These are phyloP conservation scores for Termitomyces sp. DNA, from an alignment of 768 basidiomycete genomes.

Conservation along the genomic window DNA sequence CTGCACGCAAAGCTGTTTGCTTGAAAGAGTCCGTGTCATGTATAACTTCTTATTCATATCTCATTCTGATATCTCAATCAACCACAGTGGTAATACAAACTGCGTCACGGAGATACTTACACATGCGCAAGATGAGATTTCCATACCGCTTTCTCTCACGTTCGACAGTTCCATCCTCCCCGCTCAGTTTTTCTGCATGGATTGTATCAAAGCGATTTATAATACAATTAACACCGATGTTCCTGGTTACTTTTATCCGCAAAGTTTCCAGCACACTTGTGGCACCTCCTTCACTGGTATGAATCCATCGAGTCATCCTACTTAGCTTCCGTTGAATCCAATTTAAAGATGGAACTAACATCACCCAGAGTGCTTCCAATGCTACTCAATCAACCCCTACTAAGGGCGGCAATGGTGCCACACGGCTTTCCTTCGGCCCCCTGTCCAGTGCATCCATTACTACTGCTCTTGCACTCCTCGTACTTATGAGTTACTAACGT, in stretches of 20 bases:
- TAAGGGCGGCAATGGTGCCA: background rate
- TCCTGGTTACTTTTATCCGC: conserved; percentile 28
- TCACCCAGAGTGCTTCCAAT: conserved; percentile 5
- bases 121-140: conserved; percentile 44
- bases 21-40: conserved; percentile 55
- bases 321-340: background rate
- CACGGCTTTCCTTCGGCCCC: background rate
- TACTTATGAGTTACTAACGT: background rate
- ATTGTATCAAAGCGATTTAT: conserved; percentile 52
- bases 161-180: conserved; percentile 17
- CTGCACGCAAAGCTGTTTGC: conserved; percentile 52
- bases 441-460: background rate
- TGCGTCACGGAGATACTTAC: conserved; percentile 59
- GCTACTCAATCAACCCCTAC: background rate
- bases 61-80: background rate
- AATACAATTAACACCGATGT: conserved; percentile 33
- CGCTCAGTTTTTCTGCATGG: conserved; percentile 44
- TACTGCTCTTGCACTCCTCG: background rate
- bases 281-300: conserved; percentile 52
- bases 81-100: conserved; percentile 31
- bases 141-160: no score
- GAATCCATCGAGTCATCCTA: conserved; percentile 10
- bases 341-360: conserved; percentile 9
- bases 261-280: conserved; percentile 34
- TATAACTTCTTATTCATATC: background rate